Evolutionary conservation across 768 basidiomycete genomes (phyloP).

Genomic region (Naganishia kalamii): DNA sequence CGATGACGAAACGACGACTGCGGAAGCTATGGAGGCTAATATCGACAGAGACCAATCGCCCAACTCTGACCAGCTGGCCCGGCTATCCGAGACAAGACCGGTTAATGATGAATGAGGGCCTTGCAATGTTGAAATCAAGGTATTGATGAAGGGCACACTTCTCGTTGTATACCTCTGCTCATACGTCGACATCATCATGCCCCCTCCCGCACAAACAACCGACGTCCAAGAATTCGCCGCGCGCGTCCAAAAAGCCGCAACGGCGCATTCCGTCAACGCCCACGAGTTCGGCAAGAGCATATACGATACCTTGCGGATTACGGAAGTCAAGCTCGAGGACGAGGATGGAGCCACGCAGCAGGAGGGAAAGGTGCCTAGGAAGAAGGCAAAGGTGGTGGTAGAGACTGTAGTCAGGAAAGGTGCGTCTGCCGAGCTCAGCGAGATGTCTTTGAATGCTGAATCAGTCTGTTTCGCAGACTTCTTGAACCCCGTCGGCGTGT

Average conservation of each 20-base stretch:
- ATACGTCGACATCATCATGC: neutral
- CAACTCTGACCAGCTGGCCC: too few relatives aligned
- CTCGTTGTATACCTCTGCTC: too few relatives aligned
- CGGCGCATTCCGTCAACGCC: conserved; percentile 6
- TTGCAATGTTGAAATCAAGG: too few relatives aligned
- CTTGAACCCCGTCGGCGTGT: conserved; percentile 22
- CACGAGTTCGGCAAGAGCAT: conserved; percentile 23
- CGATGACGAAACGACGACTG: neutral
- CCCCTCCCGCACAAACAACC: neutral
- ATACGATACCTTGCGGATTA: conserved; percentile 18
- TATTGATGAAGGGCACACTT: too few relatives aligned
- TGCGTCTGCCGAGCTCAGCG: neutral
- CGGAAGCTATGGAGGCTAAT: too few relatives aligned
- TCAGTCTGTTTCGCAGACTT: neutral
- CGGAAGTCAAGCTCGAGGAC: conserved; percentile 10
- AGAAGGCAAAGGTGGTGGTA: conserved; percentile 25
- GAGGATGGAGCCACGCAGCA: neutral
- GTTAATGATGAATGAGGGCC: too few relatives aligned
- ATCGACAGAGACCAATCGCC: too few relatives aligned
- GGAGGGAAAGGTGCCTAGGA: conserved; percentile 17
- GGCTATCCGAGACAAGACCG: too few relatives aligned
- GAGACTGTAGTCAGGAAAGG: conserved; percentile 23
- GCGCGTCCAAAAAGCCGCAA: conserved; percentile 11
- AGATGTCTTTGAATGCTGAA: neutral
- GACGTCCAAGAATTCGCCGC: neutral